A percentile compares a stretch with the other conserved stretches of the same genome.
Evolutionary conservation across 805 yeast species (phyloP).

Genomic region (Brettanomyces anomalus): DNA sequence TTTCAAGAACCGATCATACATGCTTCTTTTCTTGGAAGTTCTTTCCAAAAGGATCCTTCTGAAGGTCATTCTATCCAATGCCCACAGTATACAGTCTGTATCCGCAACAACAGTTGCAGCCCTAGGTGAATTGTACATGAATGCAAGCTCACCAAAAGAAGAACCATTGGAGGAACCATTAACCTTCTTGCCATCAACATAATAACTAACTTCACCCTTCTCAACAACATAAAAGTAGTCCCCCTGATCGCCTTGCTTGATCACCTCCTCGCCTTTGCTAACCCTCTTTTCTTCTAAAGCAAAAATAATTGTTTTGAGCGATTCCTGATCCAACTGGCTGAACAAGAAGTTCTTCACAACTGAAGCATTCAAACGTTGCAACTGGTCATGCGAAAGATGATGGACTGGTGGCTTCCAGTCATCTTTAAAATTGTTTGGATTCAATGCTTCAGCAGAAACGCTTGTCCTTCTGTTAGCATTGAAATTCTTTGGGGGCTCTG

Average conservation of each 20-base stretch:
- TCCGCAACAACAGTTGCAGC: slow-evolving; percentile 86
- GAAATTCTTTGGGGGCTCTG: slow-evolving; percentile 30
- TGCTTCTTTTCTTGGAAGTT: slow-evolving; percentile 79
- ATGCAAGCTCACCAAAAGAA: slow-evolving; percentile 92
- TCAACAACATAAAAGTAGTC: slow-evolving; percentile 87
- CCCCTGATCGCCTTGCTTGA: slow-evolving; percentile 90
- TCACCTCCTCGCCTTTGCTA: slow-evolving; percentile 53
- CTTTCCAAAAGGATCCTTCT: slow-evolving; percentile 86
- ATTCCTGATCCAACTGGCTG: slow-evolving; percentile 69
- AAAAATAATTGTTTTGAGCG: slow-evolving; percentile 66
- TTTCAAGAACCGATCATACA: slow-evolving; percentile 83
- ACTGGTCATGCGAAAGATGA: slow-evolving; percentile 53
- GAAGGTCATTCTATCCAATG: slow-evolving; percentile 87
- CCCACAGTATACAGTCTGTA: slow-evolving; percentile 75
- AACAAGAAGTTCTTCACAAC: slow-evolving; percentile 80
- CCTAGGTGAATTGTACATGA: slow-evolving; percentile 96
- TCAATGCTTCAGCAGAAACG: slow-evolving; percentile 81
- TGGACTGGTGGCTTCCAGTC: slow-evolving; percentile 69
- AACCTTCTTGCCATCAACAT: slow-evolving; percentile 62
- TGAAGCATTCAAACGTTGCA: slow-evolving; percentile 56
- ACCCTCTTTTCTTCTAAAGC: slow-evolving; percentile 74
- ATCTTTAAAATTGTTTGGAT: slow-evolving; percentile 63
- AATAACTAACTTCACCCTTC: slow-evolving; percentile 73
- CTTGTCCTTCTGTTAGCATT: slow-evolving; percentile 82
- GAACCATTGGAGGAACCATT: slow-evolving; percentile 78